Base-by-base conservation (phyloP, 1,284 basidiomycete genomes). In the Rhodotorula sp. region DNA sequence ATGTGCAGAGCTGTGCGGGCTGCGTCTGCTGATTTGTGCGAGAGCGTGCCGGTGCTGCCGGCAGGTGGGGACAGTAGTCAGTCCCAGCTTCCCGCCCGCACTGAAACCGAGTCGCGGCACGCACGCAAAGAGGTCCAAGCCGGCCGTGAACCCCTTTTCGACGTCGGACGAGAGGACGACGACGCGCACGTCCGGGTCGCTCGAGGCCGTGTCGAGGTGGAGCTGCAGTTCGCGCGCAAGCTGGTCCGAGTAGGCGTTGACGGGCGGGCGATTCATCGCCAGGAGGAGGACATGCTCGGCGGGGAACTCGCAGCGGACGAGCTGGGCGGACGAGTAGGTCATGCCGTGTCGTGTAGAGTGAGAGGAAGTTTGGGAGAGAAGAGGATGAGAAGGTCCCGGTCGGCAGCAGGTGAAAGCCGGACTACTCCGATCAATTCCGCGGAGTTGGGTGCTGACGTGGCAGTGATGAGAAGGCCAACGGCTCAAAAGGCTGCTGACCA, bases 131-230 rank as follows among this genome's bases (percentile, higher is more conserved):
- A 78, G 80, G 79, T 94, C 92, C 3, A 95, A 81, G 0, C 92
- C 92, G 1, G 91, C 91, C 3, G 89, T 91, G 80, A 92, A 94
- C 20, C 88, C 80, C 79, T 89, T 91, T 0, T 88, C 87, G 1
- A 89, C 78, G 1, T 83, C 83, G 1, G 91, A 92, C 0, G 88
- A 87, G 1, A 94, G 82, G 0, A 94, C 90, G 21, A 91, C 85
- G 2, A 84, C 89, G 46, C 90, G 86, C 3, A 91, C 85, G 47
- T 87, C 85, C 0, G 85, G 83, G 56, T 88, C 86, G 18, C 81
- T 3, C 14, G 39, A 26, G 0, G 77, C 84, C 1, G 81, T 81
- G 64, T 89, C 86, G 73, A 93, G 89, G 0, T 87, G 84, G 3
- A 82, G 79, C 3, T 86, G 86, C 47, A 92, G 87, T 65, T 89